Evolutionary conservation across 768 basidiomycete species (phyloP).

Genomic region (Rhizopogon salebrosus): DNA sequence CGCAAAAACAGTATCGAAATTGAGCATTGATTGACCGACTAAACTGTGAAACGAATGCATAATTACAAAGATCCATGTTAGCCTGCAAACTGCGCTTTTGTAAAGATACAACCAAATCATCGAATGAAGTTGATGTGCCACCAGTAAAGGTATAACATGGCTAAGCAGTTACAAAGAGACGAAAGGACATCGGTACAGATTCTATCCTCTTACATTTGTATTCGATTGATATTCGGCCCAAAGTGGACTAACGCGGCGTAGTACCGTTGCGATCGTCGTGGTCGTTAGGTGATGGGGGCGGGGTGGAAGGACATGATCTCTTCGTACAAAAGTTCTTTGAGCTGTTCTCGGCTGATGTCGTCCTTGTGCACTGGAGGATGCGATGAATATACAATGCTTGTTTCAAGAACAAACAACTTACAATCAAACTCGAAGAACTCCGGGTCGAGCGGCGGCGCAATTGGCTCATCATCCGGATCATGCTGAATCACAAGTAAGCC

Average conservation of each 20-base stretch:
- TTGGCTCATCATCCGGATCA: slow-evolving; percentile 95
- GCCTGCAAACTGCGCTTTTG: too few relatives aligned
- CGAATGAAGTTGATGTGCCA: too few relatives aligned
- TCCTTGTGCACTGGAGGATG: slow-evolving; percentile 77
- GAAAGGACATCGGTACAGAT: not conserved
- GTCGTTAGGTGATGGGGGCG: slow-evolving; percentile 39
- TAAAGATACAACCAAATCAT: too few relatives aligned
- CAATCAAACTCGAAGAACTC: slow-evolving; percentile 98
- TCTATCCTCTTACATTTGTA: not conserved
- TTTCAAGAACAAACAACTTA: slow-evolving; percentile 35
- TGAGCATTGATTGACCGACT: too few relatives aligned
- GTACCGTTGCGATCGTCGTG: not conserved
- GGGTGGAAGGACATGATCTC: slow-evolving; percentile 92
- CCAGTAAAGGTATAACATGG: too few relatives aligned
- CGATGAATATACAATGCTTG: not conserved
- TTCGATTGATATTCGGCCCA: not conserved
- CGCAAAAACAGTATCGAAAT: too few relatives aligned
- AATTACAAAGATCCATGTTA: too few relatives aligned
- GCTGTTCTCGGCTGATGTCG: slow-evolving; percentile 89
- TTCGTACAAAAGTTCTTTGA: slow-evolving; percentile 90
- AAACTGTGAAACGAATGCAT: too few relatives aligned
- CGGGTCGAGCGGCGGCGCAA: slow-evolving; percentile 90
- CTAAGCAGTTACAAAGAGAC: too few relatives aligned
- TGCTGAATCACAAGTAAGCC: slow-evolving; percentile 43
- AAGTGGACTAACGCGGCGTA: not conserved